A percentile compares a stretch with the other conserved stretches of the same genome.
These are phyloP conservation scores for Coniella vitis DNA, from an alignment of 2,329 filamentous ascomycete species.

Conservation along the genomic window DNA sequence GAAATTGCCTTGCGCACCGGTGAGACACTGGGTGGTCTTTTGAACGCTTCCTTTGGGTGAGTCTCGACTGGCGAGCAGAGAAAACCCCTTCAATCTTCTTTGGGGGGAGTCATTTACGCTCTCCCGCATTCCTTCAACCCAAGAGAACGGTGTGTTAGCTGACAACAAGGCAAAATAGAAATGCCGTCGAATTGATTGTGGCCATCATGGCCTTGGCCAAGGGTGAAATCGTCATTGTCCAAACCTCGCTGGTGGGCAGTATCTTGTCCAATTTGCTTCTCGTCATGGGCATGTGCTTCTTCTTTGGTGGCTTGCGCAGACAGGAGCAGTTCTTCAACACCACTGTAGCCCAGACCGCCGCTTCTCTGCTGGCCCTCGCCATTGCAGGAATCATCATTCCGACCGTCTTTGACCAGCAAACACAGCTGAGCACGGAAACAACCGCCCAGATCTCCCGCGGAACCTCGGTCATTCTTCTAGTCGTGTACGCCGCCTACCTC, in stretches of 20 bases:
- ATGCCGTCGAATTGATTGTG: constrained; percentile 85
- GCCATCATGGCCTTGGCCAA: constrained; percentile 75
- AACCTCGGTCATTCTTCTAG: constrained; percentile 70
- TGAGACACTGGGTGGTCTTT: constrained; percentile 78
- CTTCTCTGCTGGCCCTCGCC: constrained; percentile 70
- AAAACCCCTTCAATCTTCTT: too few relatives aligned
- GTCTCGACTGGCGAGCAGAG: too few relatives aligned
- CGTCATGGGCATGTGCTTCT: constrained; percentile 88
- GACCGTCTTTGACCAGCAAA: constrained; percentile 66
- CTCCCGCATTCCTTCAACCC: too few relatives aligned
- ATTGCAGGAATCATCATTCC: constrained; percentile 82
- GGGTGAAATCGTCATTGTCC: constrained; percentile 73
- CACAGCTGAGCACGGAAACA: constrained; percentile 34
- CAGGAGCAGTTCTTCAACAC: constrained; percentile 85
- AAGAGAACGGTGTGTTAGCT: too few relatives aligned
- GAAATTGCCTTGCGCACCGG: constrained; percentile 77
- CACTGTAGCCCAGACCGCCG: constrained; percentile 83
- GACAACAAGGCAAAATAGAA: constrained; percentile 35
- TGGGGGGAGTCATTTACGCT: too few relatives aligned
- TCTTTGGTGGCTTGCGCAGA: constrained; percentile 74
- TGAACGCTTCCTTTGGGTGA: constrained; percentile 85
- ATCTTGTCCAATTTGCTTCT: constrained; percentile 87
- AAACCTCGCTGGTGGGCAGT: constrained; percentile 85
- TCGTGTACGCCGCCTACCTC: constrained; percentile 79
- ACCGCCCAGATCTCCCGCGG: constrained; percentile 63